Evolutionary conservation across 106 monocot species (phyloP).

Genomic region (Dioscorea alata): DNA sequence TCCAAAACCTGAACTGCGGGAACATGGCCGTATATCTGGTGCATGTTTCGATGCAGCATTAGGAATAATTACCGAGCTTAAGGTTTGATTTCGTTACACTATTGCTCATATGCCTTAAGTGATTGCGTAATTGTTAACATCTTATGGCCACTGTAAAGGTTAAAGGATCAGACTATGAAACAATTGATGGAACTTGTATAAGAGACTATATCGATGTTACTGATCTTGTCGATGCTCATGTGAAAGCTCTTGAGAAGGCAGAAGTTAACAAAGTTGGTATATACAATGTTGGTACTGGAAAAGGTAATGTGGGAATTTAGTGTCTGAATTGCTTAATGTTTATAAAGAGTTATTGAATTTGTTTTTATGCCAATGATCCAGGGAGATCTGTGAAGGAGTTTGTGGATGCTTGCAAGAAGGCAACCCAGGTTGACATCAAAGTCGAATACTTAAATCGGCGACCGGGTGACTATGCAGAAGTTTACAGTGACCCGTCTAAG

Average conservation of each 20-base stretch:
- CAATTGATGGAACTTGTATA: slow-evolving; percentile 14
- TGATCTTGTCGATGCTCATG: slow-evolving; percentile 18
- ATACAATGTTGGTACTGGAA: slow-evolving; percentile 18
- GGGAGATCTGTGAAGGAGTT: slow-evolving; percentile 17
- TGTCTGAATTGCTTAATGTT: neutral
- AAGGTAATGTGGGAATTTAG: slow-evolving; percentile 1
- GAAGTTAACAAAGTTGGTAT: slow-evolving; percentile 7
- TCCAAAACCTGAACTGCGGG: slow-evolving; percentile 13
- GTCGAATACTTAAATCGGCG: slow-evolving; percentile 11
- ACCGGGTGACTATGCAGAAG: slow-evolving; percentile 17
- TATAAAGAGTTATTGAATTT: neutral
- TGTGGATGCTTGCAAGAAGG: slow-evolving; percentile 17
- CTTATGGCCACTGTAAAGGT: slow-evolving; percentile 1
- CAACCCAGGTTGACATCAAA: slow-evolving; percentile 12
- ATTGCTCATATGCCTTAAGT: no score
- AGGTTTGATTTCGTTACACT: neutral
- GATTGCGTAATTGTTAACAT: neutral
- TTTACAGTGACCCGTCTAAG: slow-evolving; percentile 13
- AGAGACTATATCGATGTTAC: slow-evolving; percentile 19
- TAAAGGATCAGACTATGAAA: slow-evolving; percentile 15
- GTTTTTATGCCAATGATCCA: neutral
- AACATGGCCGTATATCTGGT: slow-evolving; percentile 18
- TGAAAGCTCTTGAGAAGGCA: slow-evolving; percentile 14
- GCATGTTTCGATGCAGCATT: slow-evolving; percentile 20
- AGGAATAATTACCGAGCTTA: slow-evolving; percentile 12